Conservation (phyloP, 495 filamentous ascomycete species). For the Xylaria nigripes region DNA sequence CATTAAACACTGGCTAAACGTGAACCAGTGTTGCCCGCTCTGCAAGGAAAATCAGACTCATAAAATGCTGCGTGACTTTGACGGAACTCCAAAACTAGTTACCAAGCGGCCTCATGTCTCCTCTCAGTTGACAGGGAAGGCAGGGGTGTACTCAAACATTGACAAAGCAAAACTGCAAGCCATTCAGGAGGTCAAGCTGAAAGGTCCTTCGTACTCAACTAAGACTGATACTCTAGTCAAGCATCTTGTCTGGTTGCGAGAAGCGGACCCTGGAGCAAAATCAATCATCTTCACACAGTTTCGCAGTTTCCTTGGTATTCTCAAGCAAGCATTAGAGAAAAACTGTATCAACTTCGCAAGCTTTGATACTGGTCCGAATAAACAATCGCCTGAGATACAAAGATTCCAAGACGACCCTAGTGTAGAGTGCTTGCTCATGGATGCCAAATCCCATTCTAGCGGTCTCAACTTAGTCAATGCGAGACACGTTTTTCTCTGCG, state of each 20-base stretch:
- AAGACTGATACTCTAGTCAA: conserved; percentile 80
- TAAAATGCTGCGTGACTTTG: conserved; percentile 71
- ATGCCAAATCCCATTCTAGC: conserved; percentile 78
- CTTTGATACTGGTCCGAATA: conserved; percentile 45
- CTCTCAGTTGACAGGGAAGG: conserved; percentile 2
- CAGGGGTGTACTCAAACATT: conserved; percentile 69
- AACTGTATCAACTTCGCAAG: conserved; percentile 64
- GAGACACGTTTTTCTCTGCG: conserved; percentile 88
- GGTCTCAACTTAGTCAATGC: conserved; percentile 88
- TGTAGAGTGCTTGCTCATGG: conserved; percentile 78
- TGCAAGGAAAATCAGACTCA: conserved; percentile 61
- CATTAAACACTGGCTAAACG: conserved; percentile 62
- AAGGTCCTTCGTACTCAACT: conserved; percentile 65
- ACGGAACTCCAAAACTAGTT: conserved; percentile 62
- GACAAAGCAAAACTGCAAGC: conserved; percentile 58
- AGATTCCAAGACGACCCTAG: conserved; percentile 67
- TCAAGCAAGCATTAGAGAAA: conserved; percentile 55
- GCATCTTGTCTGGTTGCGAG: conserved; percentile 76
- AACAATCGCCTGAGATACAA: conserved; percentile 46
- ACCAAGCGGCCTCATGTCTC: too few species aligned
- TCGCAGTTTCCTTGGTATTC: conserved; percentile 66
- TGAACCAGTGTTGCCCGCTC: conserved; percentile 57
- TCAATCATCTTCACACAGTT: conserved; percentile 88
- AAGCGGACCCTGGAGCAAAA: conserved; percentile 79
- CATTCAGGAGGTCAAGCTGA: conserved; percentile 75